Percentiles rank a stretch among this genome's conserved stretches.
phyloP scores from a whole-genome alignment of 768 basidiomycete species.

The Trametes gibbosa region DNA sequence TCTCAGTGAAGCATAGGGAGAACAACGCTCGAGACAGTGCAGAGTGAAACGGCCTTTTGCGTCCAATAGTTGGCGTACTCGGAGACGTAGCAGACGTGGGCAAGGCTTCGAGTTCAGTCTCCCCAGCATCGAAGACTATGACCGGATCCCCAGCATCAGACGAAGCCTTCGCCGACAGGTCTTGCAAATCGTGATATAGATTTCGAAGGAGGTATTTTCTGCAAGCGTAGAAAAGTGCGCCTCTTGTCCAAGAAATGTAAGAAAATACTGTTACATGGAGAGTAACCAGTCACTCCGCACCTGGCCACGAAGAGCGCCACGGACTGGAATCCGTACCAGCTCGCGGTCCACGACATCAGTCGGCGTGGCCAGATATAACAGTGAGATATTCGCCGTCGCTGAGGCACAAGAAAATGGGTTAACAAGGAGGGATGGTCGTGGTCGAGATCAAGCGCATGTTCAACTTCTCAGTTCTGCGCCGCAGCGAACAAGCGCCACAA shows the following conservation, averaged over 20 bases:
- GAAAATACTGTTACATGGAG: neutral
- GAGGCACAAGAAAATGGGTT: too few species aligned
- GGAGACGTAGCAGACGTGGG: constrained; percentile 34
- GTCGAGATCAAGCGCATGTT: too few species aligned
- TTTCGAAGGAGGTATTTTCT: constrained; percentile 55
- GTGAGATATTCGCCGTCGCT: too few species aligned
- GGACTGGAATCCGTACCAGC: neutral
- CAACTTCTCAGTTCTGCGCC: too few species aligned
- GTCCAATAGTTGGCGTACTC: neutral
- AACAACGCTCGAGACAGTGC: constrained; percentile 58
- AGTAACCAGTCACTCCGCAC: neutral
- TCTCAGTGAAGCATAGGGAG: constrained; percentile 71
- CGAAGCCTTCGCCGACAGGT: constrained; percentile 35
- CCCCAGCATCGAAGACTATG: constrained; percentile 21
- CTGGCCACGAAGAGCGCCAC: neutral
- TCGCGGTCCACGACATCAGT: neutral
- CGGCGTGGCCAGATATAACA: neutral
- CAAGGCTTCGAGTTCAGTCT: constrained; percentile 39
- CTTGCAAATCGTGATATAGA: constrained; percentile 59
- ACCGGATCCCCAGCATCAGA: constrained; percentile 4
- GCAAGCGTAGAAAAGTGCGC: constrained; percentile 53
- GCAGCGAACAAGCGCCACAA: too few species aligned
- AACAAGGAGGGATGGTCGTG: too few species aligned
- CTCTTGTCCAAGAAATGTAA: constrained; percentile 32
- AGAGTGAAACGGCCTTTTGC: constrained; percentile 45